These are phyloP conservation scores for Gossypium schwendimanii DNA, from an alignment of 441 rosid species.

Conservation along the genomic window DNA sequence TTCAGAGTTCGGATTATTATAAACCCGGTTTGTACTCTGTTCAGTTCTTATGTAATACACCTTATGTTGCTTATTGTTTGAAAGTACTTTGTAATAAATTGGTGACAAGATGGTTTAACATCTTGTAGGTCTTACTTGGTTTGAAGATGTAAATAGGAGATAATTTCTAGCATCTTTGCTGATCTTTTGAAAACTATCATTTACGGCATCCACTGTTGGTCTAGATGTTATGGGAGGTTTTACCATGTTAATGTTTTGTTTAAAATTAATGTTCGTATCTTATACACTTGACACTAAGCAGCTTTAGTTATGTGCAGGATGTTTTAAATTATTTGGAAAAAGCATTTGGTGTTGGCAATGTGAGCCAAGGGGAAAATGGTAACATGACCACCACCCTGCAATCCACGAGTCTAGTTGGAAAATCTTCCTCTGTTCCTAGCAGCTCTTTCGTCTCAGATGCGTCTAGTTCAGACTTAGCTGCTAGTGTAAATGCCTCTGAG, in stretches of 20 bases:
- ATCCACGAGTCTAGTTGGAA: conserved; percentile 48
- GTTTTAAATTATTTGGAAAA: conserved; percentile 70
- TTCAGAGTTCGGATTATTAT: neutral
- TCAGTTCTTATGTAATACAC: neutral
- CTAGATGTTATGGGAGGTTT: neutral
- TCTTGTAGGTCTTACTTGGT: neutral
- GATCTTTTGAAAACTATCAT: neutral
- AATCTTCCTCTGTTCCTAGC: conserved; percentile 49
- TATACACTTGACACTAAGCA: neutral
- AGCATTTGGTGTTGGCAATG: conserved; percentile 54
- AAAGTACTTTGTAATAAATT: neutral
- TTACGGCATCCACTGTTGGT: neutral
- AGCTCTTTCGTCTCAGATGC: conserved; percentile 51
- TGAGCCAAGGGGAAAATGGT: conserved; percentile 62
- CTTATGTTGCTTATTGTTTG: conserved; percentile 2
- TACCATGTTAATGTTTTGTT: conserved; percentile 2
- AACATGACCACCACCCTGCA: conserved; percentile 48
- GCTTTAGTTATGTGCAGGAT: conserved; percentile 42
- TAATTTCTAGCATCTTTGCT: neutral
- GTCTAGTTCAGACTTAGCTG: conserved; percentile 49
- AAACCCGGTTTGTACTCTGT: neutral
- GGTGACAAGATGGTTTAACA: neutral
- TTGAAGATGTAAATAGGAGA: neutral
- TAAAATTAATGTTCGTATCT: neutral
- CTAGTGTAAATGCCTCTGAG: conserved; percentile 48